These are phyloP conservation scores for Apophysomyces ossiformis DNA, from an alignment of 371 early-diverging fungal species.

Conservation along the genomic window DNA sequence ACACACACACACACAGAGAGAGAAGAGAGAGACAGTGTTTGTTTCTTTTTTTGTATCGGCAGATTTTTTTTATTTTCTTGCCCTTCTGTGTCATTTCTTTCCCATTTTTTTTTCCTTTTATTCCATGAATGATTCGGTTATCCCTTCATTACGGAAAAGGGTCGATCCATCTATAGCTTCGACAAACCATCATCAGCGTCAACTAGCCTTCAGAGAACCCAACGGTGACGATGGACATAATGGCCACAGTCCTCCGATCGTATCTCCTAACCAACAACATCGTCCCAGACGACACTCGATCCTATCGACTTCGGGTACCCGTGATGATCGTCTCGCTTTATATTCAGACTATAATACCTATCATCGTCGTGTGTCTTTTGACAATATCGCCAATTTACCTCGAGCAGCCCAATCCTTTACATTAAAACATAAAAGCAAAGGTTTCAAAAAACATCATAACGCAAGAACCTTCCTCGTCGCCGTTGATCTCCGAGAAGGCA, in stretches of 20 bases:
- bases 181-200: neutral
- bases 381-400: conserved; percentile 22
- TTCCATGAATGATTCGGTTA: neutral
- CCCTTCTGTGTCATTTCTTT: no score
- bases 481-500: conserved; percentile 25
- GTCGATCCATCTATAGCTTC: neutral
- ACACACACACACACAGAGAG: neutral
- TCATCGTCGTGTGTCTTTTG: conserved; percentile 34
- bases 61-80: no score
- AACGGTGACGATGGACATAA: neutral
- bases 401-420: conserved; percentile 23
- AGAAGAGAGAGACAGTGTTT: neutral
- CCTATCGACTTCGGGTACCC: neutral
- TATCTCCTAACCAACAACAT: neutral
- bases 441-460: conserved; percentile 22
- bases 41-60: neutral
- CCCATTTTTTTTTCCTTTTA: neutral
- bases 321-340: conserved; percentile 3
- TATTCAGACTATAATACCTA: conserved; percentile 15
- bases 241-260: neutral
- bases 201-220: neutral
- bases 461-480: conserved; percentile 31
- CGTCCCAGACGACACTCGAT: neutral
- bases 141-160: neutral
- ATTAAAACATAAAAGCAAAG: conserved; percentile 22